These are phyloP conservation scores for Boechera divaricarpa DNA, from an alignment of 345 rosid species.

Conservation along the genomic window DNA sequence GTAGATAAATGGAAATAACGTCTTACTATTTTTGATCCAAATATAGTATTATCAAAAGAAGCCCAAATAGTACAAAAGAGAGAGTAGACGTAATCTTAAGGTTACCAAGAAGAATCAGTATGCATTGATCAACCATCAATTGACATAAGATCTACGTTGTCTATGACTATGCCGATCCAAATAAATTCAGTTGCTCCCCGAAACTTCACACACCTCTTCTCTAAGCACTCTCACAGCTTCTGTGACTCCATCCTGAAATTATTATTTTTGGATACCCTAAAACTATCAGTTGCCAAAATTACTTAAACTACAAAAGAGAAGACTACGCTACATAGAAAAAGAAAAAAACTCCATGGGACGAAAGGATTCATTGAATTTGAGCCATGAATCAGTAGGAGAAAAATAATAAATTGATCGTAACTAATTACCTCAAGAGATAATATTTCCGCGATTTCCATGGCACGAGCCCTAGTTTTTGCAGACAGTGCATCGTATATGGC, in stretches of 20 bases:
- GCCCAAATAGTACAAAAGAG: neutral
- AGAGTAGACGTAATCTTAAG: neutral
- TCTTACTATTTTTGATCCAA: no score
- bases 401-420: neutral
- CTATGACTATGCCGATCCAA: conserved; percentile 14
- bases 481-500: conserved; percentile 66
- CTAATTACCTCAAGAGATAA: conserved; percentile 71
- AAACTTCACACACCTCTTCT: conserved; percentile 54
- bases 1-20: no score
- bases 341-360: neutral
- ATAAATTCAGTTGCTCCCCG: conserved; percentile 13
- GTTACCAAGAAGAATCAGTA: neutral
- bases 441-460: conserved; percentile 56
- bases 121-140: conserved; percentile 18
- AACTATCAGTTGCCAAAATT: conserved; percentile 22
- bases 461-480: conserved; percentile 55
- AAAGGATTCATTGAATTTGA: neutral
- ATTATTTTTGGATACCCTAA: neutral
- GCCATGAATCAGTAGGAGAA: conserved; percentile 3
- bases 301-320: conserved; percentile 7
- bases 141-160: conserved; percentile 14
- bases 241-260: conserved; percentile 74
- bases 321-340: neutral
- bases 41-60: neutral
- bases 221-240: conserved; percentile 77